Evolutionary conservation across 805 yeast species (phyloP), one percentile per base, ranked within the genome.

Genomic region (Teunomyces lycoperdinae): DNA sequence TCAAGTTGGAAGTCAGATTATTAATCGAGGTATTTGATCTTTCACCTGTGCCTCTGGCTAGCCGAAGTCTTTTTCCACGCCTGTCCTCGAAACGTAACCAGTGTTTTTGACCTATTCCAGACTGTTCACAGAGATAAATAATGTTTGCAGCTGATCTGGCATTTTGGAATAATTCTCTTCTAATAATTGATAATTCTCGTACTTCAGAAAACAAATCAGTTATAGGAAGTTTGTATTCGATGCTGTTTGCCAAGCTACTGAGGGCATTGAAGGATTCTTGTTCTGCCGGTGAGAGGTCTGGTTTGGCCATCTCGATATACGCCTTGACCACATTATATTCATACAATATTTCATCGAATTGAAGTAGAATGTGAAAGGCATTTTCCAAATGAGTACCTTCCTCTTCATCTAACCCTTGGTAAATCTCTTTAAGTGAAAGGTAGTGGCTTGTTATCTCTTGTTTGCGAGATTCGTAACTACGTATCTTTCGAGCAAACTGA

Each of bases 71-170:
- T 26, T 38, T 38, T 6, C 9, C 4, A 3, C 17, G 30, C n/a
- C 20, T 35, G n/a, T 38, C 41, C 9, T 26, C 30, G 11, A 10
- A 16, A 10, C 20, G 13, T 9, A 38, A 13, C 41, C 41, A 38
- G 16, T 14, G 32, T 20, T 16, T 40, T 27, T 16, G 13, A n/a
- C 29, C 33, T n/a, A 33, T 42, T 16, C 34, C 41, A 4, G 14
- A 38, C 6, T 38, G 27, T 38, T 49, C 54, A 13, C 44, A 38
- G 17, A 50, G 58, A 24, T 51, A 46, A n/a, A 59, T 56, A 5
- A 67, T 50, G 44, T 57, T 58, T 2, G 67, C 71, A 4, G 67
- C 72, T 45, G 66, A 69, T 16, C 52, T 48, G 7, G 72, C 70
- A 43, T 60, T 67, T 32, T 66, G 69, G 35, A 47, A 49, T 13